Base-by-base conservation (phyloP, 2,329 filamentous ascomycete species). In the Fusarium pininemorale region DNA sequence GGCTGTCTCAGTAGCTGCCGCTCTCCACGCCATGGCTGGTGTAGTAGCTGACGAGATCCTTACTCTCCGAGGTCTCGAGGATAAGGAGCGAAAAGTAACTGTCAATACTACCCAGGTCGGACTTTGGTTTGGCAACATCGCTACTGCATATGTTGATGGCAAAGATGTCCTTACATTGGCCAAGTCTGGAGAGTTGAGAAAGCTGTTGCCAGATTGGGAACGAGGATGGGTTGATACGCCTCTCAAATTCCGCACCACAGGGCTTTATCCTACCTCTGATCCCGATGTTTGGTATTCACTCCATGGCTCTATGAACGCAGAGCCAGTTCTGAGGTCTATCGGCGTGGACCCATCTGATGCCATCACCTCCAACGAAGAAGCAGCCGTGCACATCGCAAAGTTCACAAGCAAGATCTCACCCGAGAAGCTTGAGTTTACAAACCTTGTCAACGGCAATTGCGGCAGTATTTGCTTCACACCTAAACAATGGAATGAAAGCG, bases 221-320 rank as follows among this genome's bases (percentile, higher is more conserved):
- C 28, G n/a, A 35, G 66, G 66, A 6, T 70, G 66, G 66, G 66
- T 69, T 15, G 66, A 65, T 5, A 70, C 67, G 2, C 67, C 66
- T 7, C 45, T 70, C 11, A 70, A 70, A 20, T 70, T 70, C 16
- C 66, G 70, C 6, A 65, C 70, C 5, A 72, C 70, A 5, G 84
- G 82, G 5, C 82, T 87, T 51, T 88, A 88, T 69, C 84, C 83
- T 13, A 89, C 87, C 1, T 83, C 81, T n/a, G 79, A 85, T 39
- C 77, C 81, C 0, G 80, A 81, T 2, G 82, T 84, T 1, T 87
- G 85, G 84, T 89, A 87, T 74, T 85, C 85, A 16, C 80, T 89
- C 2, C 86, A 89, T 60, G 87, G 87, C 10, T 87, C 84, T 2
- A 80, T 89, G 50, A 77, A 86, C 41, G 83, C 86, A 85, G 18